phyloP scores from a whole-genome alignment of 768 basidiomycete genomes.

The Neoboletus magnificus region DNA sequence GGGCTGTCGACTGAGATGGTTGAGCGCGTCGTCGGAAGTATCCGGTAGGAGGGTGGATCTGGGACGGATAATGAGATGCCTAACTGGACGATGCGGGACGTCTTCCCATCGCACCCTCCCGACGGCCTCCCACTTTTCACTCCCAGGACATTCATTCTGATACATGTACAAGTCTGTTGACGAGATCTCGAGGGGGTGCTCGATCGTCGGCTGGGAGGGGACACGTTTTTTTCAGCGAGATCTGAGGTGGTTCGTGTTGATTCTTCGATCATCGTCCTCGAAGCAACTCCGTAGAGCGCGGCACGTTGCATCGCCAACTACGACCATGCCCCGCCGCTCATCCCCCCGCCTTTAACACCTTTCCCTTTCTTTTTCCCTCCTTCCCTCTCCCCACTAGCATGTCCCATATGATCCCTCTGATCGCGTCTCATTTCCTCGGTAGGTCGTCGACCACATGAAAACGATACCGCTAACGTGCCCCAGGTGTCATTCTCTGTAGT shows the following conservation, averaged over 20 bases:
- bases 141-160: neutral
- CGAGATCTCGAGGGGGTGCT: neutral
- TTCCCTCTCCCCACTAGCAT: conserved; percentile 9
- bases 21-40: conserved; percentile 7
- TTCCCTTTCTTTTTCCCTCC: neutral
- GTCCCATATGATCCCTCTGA: conserved; percentile 15
- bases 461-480: conserved; percentile 1
- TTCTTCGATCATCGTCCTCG: conserved; percentile 32
- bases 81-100: neutral
- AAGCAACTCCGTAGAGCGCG: conserved; percentile 31
- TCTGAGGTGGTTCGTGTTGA: neutral
- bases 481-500: conserved; percentile 33
- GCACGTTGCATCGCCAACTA: conserved; percentile 24
- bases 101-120: conserved; percentile 3
- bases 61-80: neutral
- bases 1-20: conserved; percentile 35
- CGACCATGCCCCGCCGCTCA: conserved; percentile 4
- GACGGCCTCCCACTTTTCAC: neutral
- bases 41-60: neutral
- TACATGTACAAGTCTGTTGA: too few species aligned
- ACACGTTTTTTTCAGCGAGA: neutral
- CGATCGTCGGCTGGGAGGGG: neutral
- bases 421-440: conserved; percentile 32
- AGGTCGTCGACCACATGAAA: neutral
- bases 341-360: conserved; percentile 6